Conservation (phyloP, 2,329 filamentous ascomycete genomes). For the Ophiobolus disseminans region DNA sequence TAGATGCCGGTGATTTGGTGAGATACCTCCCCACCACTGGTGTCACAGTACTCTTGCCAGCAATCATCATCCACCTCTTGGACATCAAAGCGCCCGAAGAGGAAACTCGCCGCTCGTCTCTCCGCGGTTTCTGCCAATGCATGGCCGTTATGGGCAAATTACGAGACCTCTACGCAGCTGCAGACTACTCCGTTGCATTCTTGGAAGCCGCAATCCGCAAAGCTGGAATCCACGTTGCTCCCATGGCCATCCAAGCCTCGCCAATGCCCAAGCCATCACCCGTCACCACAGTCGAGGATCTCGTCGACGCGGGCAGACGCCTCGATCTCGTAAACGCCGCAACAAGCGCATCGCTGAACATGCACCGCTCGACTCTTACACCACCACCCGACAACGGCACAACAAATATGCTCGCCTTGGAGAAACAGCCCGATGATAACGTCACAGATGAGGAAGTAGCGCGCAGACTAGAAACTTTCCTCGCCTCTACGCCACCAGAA, state of each 20-base stretch:
- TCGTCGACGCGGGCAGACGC: conserved; percentile 55
- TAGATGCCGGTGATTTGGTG: conserved; percentile 76
- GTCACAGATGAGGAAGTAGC: conserved; percentile 57
- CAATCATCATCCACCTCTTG: conserved; percentile 91
- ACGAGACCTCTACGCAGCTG: conserved; percentile 87
- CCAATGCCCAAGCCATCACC: conserved; percentile 33
- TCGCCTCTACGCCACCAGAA: conserved; percentile 59
- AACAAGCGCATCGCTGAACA: conserved; percentile 16
- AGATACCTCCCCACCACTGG: conserved; percentile 85
- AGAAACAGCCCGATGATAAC: conserved; percentile 37
- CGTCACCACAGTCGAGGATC: conserved; percentile 54
- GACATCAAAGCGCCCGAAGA: conserved; percentile 86
- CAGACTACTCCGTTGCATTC: conserved; percentile 95
- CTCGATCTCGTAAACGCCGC: conserved; percentile 41
- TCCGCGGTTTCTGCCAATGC: conserved; percentile 85
- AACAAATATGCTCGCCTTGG: conserved; percentile 42
- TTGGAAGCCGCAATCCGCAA: conserved; percentile 91
- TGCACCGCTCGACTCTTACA: conserved; percentile 45
- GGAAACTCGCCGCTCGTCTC: conserved; percentile 73
- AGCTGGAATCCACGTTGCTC: conserved; percentile 75
- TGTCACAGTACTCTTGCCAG: conserved; percentile 87
- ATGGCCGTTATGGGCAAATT: conserved; percentile 90
- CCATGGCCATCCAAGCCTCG: conserved; percentile 38
- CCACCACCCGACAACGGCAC: conserved; percentile 50
- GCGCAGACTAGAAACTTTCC: conserved; percentile 56